Evolutionary conservation across 352 stramenopile genomes (phyloP), one percentile per base, ranked within the genome.

Genomic region (Pythium rishiriense): DNA sequence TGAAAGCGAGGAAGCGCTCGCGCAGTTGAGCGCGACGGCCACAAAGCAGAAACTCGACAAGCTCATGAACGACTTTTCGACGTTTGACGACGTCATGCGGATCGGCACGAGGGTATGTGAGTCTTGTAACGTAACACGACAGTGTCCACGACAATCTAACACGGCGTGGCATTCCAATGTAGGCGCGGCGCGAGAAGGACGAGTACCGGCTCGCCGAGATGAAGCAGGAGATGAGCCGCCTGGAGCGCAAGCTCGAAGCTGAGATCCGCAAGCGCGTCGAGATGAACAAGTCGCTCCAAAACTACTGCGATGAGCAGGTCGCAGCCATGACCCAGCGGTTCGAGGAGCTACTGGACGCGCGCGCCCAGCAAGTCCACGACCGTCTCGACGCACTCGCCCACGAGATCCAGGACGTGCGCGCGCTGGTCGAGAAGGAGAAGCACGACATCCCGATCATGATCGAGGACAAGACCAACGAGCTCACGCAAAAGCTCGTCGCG

Each of bases 251-350:
- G 12, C 78, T 98, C n/a, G 86, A 96, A 28, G 84, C 88, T 7
- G 93, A 98, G 79, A 96, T 93, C 50, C 96, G 97, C 73, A 90
- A 96, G 67, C 90, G 95, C n/a, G 81, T 98, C 25, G 91, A 98
- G 73, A 97, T 97, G 74, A 98, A 96, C 68, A 96, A 97, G 62
- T 91, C 83, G 56, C 70, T 98, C 22, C 85, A 98, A 64, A 88
- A 89, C 50, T 90, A 92, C 50, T 97, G 91, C 62, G 90, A 93
- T 50, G 82, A 96, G 69, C 87, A 96, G 67, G 88, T 98, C 17
- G 68, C 80, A 4, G 62, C 85, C 35, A 94, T 98, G 85, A 93
- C 91, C 45, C 46, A 73, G 45, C 74, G 75, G 8, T 95, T 98
- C 28, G 77, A 95, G 58, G 48, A 74, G 25, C 68, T 97, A 62